Conservation (phyloP, 1,284 basidiomycete genomes). For the Leccinum fuscescens region DNA sequence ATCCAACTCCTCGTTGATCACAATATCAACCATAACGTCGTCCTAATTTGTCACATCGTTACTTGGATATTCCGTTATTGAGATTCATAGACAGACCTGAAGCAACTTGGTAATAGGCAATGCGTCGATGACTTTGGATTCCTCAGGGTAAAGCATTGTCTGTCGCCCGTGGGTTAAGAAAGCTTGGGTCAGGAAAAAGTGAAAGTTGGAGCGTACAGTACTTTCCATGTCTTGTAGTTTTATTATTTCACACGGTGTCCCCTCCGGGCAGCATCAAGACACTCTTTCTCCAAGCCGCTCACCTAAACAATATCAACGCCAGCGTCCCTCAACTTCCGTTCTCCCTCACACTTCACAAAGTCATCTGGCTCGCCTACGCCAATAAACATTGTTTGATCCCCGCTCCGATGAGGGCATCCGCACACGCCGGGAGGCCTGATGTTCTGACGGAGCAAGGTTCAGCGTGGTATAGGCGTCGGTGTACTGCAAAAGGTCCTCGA, state of each 20-base stretch:
- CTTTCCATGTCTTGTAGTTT: too few species aligned
- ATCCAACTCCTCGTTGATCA: slow-evolving; percentile 32
- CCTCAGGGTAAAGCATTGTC: neutral
- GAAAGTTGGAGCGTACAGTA: too few species aligned
- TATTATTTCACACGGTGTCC: slow-evolving; percentile 37
- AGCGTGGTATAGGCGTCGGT: slow-evolving; percentile 88
- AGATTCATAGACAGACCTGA: slow-evolving; percentile 20
- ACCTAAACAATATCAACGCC: slow-evolving; percentile 80
- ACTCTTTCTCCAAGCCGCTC: slow-evolving; percentile 68
- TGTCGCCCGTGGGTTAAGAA: too few species aligned
- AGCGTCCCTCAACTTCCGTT: slow-evolving; percentile 68
- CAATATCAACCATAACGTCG: slow-evolving; percentile 46
- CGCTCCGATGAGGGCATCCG: slow-evolving; percentile 78
- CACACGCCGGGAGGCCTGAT: slow-evolving; percentile 85
- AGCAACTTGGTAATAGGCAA: slow-evolving; percentile 25
- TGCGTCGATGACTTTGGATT: slow-evolving; percentile 16
- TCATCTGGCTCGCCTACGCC: slow-evolving; percentile 93
- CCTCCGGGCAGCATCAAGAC: slow-evolving; percentile 72
- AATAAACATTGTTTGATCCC: slow-evolving; percentile 47
- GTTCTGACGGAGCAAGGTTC: slow-evolving; percentile 94
- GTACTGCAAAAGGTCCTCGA: slow-evolving; percentile 50
- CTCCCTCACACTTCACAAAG: slow-evolving; percentile 93
- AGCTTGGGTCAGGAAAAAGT: too few species aligned
- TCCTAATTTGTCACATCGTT: slow-evolving; percentile 30
- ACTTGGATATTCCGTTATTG: neutral